Base-by-base conservation (phyloP, 768 basidiomycete species). In the Rhizopogon sp. region DNA sequence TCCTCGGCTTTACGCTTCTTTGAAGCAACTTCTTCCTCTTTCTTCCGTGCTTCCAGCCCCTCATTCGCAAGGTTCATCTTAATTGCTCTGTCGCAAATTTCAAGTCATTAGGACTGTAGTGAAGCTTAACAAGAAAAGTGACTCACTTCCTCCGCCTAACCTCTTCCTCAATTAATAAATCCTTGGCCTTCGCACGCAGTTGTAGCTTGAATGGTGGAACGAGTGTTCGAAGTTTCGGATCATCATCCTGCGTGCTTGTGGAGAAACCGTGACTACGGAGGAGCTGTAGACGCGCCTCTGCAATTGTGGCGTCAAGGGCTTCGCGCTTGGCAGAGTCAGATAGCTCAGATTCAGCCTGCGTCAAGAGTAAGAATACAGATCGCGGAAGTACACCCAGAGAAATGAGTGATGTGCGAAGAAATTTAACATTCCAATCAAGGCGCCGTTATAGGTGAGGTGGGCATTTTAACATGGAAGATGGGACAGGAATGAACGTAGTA, bases 11-110 rank as follows among this genome's bases (percentile, higher is more conserved):
- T 96, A 52, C 93, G 80, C 70, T 96, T 96, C 73, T 72, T 84
- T 37, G 82, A 64, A 22, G 77, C 71, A 10, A 88, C 78, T 61
- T 94, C 94, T 55, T 93, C 91, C 51, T 97, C 93, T 66, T 92
- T 93, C 77, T 88, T 90, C 63, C 86, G 80, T n/a, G 94, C 94
- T 66, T 96, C 93, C 5, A 94, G 74, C 3, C 93, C 93, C 69
- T 94, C 92, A 61, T 94, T 94, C 7, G 92, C 92, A 53, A 94
- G 70, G 66, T 92, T 92, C 84, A 93, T 84, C 76, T 93, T 93
- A 63, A 93, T 72, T 1, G 92, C 90, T 65, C 91, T 93, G 59
- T 37, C 3, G 37, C 22, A n/a, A n/a, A 20, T 28, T 33, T 14
- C 13, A 33, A 37, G 20, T 39, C 31, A 57, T 60, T 39, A 53